Base-by-base conservation (phyloP, 139 green algal species). In the Chlamydomonas sp. region DNA sequence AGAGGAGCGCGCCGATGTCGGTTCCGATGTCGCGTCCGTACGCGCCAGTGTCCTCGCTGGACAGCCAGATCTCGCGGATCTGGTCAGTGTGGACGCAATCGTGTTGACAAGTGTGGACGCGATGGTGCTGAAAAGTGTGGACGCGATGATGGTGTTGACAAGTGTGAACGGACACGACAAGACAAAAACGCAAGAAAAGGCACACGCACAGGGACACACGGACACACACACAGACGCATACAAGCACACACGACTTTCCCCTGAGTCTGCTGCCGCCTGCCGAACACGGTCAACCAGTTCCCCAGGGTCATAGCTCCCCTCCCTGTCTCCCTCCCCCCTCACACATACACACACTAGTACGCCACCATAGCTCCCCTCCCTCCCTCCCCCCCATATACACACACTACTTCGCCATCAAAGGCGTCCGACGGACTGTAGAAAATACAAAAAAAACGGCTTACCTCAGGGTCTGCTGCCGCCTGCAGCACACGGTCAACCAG, bases 21-120 rank as follows among this genome's bases (percentile, higher is more conserved):
- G 75, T 90, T 68, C 87, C 89, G 16, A 96, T 84, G 79, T 97
- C 92, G 0, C 88, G 79, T 4, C 88, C 90, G 62, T 94, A 96
- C 0, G 91, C 91, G 0, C 60, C 92, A 90, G 3, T 90, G 95
- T 97, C 92, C 75, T 97, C 92, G 65, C 78, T 90, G 74, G 73
- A 88, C 33, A 97, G 79, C 92, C 92, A 97, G 28, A 97, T 87
- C 82, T 97, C 91, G 1, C 86, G 74, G 30, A 94, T 84, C 77
- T 89, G 75, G 54, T 54, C 43, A 54, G 43, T 13, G 43, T 54
- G 13, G 16, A 54, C 13, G 16, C 16, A 13, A 13, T 54, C 13
- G 43, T 13, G 43, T 54, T 54, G 16, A 54, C 13, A 54, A 26
- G 13, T 29, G 26, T 34, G 54, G 24, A 34, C 20, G 54, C 6